Conservation (phyloP, 257 asterid genomes). For the Galeopsis tetrahit region DNA sequence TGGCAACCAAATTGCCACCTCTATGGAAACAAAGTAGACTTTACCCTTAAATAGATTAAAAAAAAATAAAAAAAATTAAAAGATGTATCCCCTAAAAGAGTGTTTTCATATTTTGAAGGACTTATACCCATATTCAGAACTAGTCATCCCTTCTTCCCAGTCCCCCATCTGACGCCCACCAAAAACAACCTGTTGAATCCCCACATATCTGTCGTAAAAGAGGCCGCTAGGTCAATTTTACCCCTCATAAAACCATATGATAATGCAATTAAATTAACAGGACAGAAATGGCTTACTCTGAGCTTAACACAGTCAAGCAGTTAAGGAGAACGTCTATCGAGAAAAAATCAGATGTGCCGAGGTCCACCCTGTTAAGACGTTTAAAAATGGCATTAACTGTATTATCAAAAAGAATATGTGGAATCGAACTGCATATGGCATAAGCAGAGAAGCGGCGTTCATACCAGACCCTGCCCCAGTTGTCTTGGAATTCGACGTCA, state of each 20-base stretch:
- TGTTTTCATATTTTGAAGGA: constrained; percentile 71
- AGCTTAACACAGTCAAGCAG: constrained; percentile 91
- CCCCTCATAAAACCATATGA: background rate
- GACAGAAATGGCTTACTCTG: constrained; percentile 65
- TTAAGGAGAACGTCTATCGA: constrained; percentile 91
- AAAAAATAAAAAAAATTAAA: background rate
- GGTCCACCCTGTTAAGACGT: constrained; percentile 80
- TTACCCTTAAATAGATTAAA: background rate
- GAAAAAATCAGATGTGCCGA: constrained; percentile 90
- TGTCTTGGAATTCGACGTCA: constrained; percentile 92
- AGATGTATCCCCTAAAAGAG: background rate
- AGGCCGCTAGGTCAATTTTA: background rate
- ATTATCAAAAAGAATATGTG: background rate
- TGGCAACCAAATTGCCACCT: background rate
- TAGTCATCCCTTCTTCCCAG: constrained; percentile 98
- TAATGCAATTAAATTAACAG: background rate
- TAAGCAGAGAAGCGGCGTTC: background rate
- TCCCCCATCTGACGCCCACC: constrained; percentile 85
- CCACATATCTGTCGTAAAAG: constrained; percentile 65
- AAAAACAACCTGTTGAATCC: constrained; percentile 91
- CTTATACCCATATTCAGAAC: constrained; percentile 79
- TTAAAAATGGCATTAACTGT: background rate
- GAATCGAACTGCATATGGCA: too few relatives aligned
- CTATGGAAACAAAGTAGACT: background rate
- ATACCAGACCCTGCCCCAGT: constrained; percentile 95